These are phyloP conservation scores for Podospora bellae-mahoneyi DNA, from an alignment of 495 filamentous ascomycete genomes.

Conservation along the genomic window DNA sequence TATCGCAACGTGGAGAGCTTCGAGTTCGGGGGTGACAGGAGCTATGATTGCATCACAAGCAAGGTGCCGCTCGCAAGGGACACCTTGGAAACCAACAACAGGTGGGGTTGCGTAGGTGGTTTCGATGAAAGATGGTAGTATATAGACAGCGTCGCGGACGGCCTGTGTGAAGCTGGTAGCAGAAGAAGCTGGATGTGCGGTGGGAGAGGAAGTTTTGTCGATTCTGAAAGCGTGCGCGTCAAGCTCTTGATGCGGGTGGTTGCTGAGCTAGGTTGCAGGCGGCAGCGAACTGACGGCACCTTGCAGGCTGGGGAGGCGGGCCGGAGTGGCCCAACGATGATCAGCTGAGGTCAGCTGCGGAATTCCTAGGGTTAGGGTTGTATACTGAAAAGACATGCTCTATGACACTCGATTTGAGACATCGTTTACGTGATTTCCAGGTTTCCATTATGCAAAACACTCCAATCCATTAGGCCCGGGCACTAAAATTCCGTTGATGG, in stretches of 20 bases:
- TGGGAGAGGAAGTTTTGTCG: neutral
- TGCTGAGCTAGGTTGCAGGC: neutral
- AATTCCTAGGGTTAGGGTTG: neutral
- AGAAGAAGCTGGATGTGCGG: neutral
- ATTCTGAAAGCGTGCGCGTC: neutral
- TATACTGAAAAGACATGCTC: neutral
- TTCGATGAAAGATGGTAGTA: neutral
- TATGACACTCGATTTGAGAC: neutral
- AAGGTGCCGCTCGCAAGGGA: constrained; percentile 4
- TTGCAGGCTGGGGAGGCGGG: neutral
- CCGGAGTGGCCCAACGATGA: neutral
- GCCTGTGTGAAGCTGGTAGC: neutral
- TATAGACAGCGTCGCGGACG: neutral
- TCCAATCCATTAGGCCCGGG: neutral
- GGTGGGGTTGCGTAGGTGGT: neutral
- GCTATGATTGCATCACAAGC: constrained; percentile 7
- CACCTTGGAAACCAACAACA: neutral
- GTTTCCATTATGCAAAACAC: neutral
- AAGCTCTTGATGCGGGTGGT: neutral
- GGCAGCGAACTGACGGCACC: neutral
- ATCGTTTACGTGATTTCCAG: neutral
- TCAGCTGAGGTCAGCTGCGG: neutral
- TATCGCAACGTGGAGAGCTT: neutral
- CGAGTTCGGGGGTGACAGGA: neutral
- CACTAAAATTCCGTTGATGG: neutral